Percentiles rank a stretch among this genome's conserved stretches.
These are phyloP conservation scores for Colletotrichum sp. DNA, from an alignment of 2,329 filamentous ascomycete genomes.

Conservation along the genomic window DNA sequence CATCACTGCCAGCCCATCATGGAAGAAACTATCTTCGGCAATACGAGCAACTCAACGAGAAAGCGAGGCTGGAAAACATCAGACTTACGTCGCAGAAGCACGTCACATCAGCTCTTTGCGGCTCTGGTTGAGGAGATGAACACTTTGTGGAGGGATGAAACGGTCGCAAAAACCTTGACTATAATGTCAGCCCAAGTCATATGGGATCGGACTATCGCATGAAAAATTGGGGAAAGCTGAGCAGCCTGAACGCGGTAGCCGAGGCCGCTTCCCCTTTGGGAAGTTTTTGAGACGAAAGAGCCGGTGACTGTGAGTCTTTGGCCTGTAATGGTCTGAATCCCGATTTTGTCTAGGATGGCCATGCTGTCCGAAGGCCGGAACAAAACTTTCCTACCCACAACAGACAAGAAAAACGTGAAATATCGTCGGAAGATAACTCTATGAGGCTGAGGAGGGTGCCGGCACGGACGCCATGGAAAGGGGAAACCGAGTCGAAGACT, in stretches of 20 bases:
- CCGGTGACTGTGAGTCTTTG: neutral
- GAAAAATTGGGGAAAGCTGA: neutral
- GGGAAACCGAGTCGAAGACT: neutral
- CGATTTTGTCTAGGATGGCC: neutral
- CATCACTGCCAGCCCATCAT: constrained; percentile 5
- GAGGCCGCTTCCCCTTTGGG: neutral
- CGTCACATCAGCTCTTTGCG: constrained; percentile 1
- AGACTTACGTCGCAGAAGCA: constrained; percentile 3
- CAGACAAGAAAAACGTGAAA: constrained; percentile 5
- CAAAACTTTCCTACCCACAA: neutral
- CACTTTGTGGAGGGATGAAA: constrained; percentile 13
- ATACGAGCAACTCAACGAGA: neutral
- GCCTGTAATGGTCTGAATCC: neutral
- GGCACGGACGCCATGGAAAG: neutral
- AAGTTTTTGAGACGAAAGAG: constrained; percentile 7
- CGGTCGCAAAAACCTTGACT: neutral
- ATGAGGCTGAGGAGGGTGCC: neutral
- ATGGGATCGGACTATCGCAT: neutral
- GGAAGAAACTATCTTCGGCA: neutral
- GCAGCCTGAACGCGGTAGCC: neutral
- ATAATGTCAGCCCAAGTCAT: constrained; percentile 3
- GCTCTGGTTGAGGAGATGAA: constrained; percentile 14
- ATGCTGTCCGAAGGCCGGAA: neutral
- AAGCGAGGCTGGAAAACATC: neutral
- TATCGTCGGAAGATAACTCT: constrained; percentile 17